Percentiles rank a stretch among this genome's conserved stretches.
Conservation (phyloP, 495 filamentous ascomycete species). For the Neurospora sp. region DNA sequence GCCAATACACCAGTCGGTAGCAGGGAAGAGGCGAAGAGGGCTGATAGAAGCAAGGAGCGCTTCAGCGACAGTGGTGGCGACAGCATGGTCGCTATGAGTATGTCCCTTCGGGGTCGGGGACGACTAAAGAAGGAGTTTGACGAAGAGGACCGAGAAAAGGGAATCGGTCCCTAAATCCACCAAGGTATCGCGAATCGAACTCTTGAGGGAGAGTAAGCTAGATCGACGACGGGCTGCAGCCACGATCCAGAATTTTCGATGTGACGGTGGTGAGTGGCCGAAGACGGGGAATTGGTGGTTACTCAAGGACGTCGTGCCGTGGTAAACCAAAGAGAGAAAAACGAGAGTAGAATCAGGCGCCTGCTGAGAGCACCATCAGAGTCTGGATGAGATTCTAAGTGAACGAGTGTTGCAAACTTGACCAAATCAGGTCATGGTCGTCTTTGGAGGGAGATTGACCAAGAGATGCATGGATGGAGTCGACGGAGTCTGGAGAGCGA, state of each 20-base stretch:
- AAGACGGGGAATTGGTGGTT: neutral
- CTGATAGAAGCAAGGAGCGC: constrained; percentile 25
- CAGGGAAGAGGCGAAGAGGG: constrained; percentile 15
- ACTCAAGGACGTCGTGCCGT: neutral
- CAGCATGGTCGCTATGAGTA: constrained; percentile 11
- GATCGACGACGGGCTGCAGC: constrained; percentile 12
- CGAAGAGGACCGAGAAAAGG: neutral
- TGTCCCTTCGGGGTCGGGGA: neutral
- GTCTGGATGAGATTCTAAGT: neutral
- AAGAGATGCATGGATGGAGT: neutral
- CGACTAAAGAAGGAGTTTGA: neutral
- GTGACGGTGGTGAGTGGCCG: neutral
- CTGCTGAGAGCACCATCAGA: neutral
- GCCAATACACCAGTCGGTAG: constrained; percentile 15
- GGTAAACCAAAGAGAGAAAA: constrained; percentile 9
- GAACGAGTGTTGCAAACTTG: neutral
- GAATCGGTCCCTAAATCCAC: neutral
- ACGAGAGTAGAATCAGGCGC: constrained; percentile 10
- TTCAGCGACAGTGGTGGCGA: constrained; percentile 21
- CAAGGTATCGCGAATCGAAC: neutral
- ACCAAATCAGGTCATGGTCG: neutral
- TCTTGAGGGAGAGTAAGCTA: neutral
- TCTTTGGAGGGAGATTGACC: neutral
- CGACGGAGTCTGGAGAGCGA: neutral
- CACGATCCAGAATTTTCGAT: constrained; percentile 1